These are phyloP conservation scores for Boletellus sp. DNA, from an alignment of 768 basidiomycete species.

Conservation along the genomic window DNA sequence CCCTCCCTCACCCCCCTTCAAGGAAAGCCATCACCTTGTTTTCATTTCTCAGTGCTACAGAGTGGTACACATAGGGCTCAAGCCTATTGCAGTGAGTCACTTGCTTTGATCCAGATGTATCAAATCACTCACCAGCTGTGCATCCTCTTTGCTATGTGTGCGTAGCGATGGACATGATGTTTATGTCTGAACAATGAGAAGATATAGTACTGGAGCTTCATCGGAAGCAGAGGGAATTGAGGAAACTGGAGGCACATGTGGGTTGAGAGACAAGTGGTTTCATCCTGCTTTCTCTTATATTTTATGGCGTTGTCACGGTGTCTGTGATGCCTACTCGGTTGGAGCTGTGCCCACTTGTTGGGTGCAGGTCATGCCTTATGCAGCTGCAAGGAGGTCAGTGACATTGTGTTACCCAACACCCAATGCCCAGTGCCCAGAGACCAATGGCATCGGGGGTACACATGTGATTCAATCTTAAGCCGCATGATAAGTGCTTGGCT, in stretches of 20 bases:
- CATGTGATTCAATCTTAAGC: too few species aligned
- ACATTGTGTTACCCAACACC: too few species aligned
- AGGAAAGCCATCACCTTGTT: not conserved
- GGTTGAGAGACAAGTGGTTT: not conserved
- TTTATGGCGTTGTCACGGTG: too few species aligned
- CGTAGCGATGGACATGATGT: not conserved
- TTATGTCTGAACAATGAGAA: not conserved
- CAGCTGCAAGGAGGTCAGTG: too few species aligned
- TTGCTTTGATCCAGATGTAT: too few species aligned
- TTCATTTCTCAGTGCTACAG: not conserved
- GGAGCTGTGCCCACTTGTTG: too few species aligned
- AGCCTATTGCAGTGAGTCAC: too few species aligned
- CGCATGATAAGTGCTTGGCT: too few species aligned
- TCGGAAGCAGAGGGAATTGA: not conserved
- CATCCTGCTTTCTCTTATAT: not conserved
- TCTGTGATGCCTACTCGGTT: too few species aligned
- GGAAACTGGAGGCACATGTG: not conserved
- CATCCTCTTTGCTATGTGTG: not conserved
- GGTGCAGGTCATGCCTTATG: too few species aligned
- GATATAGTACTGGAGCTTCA: not conserved
- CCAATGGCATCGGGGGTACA: too few species aligned
- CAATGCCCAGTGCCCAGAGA: too few species aligned
- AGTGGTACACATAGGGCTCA: not conserved
- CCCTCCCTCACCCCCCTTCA: not conserved
- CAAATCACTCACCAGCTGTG: not conserved